Evolutionary conservation across 2,329 filamentous ascomycete genomes (phyloP).

Genomic region (Aspergillus sp.): DNA sequence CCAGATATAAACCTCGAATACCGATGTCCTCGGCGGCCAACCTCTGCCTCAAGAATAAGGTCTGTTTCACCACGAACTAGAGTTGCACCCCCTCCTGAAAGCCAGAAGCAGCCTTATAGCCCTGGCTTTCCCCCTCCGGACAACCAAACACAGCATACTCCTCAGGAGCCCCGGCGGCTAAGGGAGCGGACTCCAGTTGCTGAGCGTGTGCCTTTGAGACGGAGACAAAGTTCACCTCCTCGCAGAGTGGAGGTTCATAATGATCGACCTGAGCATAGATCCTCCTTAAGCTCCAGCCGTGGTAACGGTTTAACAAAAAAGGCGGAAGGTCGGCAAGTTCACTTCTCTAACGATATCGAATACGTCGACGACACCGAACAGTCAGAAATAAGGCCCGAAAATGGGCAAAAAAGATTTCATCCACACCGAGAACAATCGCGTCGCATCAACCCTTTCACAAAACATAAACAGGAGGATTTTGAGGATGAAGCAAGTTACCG

Average conservation of each 20-base stretch:
- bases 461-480: background rate
- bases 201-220: conserved; percentile 12
- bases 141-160: background rate
- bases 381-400: too few species aligned
- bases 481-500: background rate
- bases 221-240: conserved; percentile 2
- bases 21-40: background rate
- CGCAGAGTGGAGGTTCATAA: conserved; percentile 10
- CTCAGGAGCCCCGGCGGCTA: conserved; percentile 4
- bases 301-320: conserved; percentile 3
- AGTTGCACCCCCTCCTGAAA: too few species aligned
- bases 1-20: conserved; percentile 1
- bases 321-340: conserved; percentile 9
- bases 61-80: too few species aligned
- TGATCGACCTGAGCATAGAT: background rate
- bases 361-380: background rate
- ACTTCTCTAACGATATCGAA: conserved; percentile 12
- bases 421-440: too few species aligned
- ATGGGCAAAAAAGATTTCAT: too few species aligned
- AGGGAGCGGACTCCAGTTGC: conserved; percentile 14
- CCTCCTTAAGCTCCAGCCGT: background rate
- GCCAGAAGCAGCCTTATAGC: too few species aligned
- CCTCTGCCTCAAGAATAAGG: too few species aligned
- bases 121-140: background rate
- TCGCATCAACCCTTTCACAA: too few species aligned